phyloP scores from a whole-genome alignment of 2,329 filamentous ascomycete genomes.

The Pseudogymnoascus sp. region DNA sequence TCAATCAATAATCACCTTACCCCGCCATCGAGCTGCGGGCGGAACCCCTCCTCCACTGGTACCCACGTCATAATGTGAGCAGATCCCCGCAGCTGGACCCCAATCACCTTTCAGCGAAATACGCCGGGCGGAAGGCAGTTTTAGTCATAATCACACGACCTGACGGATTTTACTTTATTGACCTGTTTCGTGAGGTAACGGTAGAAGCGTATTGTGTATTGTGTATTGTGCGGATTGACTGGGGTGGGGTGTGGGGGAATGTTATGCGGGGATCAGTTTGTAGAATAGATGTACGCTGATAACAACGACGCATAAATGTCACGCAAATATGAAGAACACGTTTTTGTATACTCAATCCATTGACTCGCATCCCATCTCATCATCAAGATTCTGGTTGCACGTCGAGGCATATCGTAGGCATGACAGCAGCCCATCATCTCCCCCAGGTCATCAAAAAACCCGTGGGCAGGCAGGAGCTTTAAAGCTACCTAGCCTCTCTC shows the following conservation, averaged over 20 bases:
- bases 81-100: conserved; percentile 1
- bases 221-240: neutral
- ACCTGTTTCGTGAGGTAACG: neutral
- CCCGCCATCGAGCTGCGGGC: neutral
- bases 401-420: conserved; percentile 2
- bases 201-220: no score
- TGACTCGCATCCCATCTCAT: conserved; percentile 3
- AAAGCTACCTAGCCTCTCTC: conserved; percentile 29
- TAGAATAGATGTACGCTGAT: neutral
- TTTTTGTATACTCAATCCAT: conserved; percentile 6
- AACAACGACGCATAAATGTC: neutral
- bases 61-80: conserved; percentile 5
- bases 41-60: neutral
- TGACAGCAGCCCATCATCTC: neutral
- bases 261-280: neutral
- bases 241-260: neutral
- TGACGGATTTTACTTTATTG: neutral
- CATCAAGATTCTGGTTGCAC: conserved; percentile 6
- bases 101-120: neutral
- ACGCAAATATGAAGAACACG: neutral
- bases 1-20: conserved; percentile 7
- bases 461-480: conserved; percentile 26
- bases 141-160: conserved; percentile 9
- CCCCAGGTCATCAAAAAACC: neutral
- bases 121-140: neutral